Conservation (phyloP, 108 stramenopile genomes). For the Fragilaria radians region DNA sequence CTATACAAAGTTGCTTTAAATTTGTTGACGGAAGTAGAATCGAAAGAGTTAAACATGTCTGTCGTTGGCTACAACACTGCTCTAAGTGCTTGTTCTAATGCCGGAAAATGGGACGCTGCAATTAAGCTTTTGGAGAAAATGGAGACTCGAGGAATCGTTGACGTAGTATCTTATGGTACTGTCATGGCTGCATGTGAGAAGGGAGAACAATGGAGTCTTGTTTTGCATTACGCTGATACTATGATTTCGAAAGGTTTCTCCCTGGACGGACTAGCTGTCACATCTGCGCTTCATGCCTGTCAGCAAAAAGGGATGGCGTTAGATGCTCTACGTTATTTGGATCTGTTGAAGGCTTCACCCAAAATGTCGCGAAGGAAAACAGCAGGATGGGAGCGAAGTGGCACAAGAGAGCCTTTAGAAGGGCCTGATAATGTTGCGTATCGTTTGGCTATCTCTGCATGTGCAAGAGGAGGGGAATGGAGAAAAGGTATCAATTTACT, state of each 20-base stretch:
- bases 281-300: conserved; percentile 66
- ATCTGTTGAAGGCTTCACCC: conserved; percentile 49
- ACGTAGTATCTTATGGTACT: conserved; percentile 87
- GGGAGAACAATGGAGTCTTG: conserved; percentile 87
- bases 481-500: conserved; percentile 49
- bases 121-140: conserved; percentile 75
- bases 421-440: conserved; percentile 80
- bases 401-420: conserved; percentile 36
- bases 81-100: conserved; percentile 84
- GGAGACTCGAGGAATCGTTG: conserved; percentile 59
- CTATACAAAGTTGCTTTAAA: conserved; percentile 54
- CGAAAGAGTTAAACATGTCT: no score
- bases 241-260: conserved; percentile 31
- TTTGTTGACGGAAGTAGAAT: conserved; percentile 39
- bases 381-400: conserved; percentile 33
- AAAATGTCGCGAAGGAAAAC: conserved; percentile 19
- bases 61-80: conserved; percentile 83
- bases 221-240: no score
- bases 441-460: conserved; percentile 72
- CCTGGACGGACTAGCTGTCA: conserved; percentile 61
- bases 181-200: conserved; percentile 87
- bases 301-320: conserved; percentile 62
- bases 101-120: conserved; percentile 73
- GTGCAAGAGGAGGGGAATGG: conserved; percentile 66
- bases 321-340: conserved; percentile 56